Evolutionary conservation across 2,329 filamentous ascomycete species (phyloP).

Genomic region (Pyrenophora seminiperda): DNA sequence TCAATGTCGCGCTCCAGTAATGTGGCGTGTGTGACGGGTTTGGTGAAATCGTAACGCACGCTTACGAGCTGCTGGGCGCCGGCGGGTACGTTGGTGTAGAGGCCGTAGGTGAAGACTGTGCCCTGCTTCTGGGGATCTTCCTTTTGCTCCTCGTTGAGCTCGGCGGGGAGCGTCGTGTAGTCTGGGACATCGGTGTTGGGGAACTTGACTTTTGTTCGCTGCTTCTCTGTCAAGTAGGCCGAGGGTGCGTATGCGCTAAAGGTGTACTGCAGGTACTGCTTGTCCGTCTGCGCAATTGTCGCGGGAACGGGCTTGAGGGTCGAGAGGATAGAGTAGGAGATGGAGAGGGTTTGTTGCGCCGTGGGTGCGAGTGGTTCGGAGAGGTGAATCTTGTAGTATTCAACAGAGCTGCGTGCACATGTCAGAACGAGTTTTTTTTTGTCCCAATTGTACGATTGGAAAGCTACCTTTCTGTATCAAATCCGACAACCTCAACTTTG

Average conservation of each 20-base stretch:
- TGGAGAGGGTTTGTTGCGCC: conserved; percentile 81
- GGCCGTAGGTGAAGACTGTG: conserved; percentile 84
- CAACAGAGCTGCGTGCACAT: conserved; percentile 43
- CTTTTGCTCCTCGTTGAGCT: conserved; percentile 63
- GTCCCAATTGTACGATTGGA: neutral
- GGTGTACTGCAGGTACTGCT: conserved; percentile 83
- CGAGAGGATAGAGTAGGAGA: conserved; percentile 81
- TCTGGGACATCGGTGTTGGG: conserved; percentile 78
- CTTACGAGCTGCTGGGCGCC: conserved; percentile 73
- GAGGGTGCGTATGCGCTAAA: conserved; percentile 87
- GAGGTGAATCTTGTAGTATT: conserved; percentile 85
- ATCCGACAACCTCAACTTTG: conserved; percentile 68
- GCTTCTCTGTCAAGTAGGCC: conserved; percentile 83
- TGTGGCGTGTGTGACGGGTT: conserved; percentile 80
- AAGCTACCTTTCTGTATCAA: conserved; percentile 58
- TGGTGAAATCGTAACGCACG: conserved; percentile 94
- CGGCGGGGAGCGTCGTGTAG: conserved; percentile 72
- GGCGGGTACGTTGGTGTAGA: conserved; percentile 81
- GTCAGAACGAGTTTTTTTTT: conserved; percentile 1
- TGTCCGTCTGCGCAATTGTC: conserved; percentile 79
- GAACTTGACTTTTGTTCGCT: conserved; percentile 97
- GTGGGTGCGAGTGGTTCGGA: conserved; percentile 76
- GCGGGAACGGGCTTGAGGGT: conserved; percentile 81
- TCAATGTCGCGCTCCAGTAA: conserved; percentile 88
- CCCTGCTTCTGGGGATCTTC: conserved; percentile 82